Conservation (phyloP, 2,329 filamentous ascomycete species). For the Arthroderma uncinatum region DNA sequence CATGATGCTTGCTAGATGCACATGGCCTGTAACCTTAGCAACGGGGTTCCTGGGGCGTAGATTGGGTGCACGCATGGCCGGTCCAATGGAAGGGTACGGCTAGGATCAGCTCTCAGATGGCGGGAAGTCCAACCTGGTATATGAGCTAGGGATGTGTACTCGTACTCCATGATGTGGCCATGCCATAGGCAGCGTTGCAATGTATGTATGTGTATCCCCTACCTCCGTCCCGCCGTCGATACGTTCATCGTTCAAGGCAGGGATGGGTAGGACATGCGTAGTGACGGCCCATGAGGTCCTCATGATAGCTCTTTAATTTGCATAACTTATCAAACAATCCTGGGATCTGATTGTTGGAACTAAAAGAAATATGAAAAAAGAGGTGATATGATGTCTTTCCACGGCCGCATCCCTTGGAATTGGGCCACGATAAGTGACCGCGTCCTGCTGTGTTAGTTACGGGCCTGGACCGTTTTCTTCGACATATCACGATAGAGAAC, state of each 20-base stretch:
- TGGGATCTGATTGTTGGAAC: background rate
- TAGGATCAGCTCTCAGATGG: background rate
- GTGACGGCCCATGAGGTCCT: background rate
- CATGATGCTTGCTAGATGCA: background rate
- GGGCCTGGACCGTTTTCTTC: background rate
- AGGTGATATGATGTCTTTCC: background rate
- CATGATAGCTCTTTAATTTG: background rate
- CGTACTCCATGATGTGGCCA: background rate
- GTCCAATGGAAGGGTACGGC: background rate
- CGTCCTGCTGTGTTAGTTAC: background rate
- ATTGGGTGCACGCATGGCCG: background rate
- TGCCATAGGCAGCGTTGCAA: background rate
- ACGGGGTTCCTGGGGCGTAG: background rate
- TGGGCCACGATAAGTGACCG: background rate
- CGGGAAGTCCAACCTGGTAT: background rate
- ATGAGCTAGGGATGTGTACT: background rate
- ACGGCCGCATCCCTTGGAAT: background rate
- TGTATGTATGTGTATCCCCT: background rate
- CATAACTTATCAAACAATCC: background rate
- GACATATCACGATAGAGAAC: background rate
- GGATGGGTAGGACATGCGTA: background rate
- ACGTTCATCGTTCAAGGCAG: background rate
- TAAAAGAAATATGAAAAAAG: background rate
- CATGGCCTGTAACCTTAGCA: slow-evolving; percentile 1
- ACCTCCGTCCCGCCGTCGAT: background rate